Evolutionary conservation across 2,329 filamentous ascomycete species (phyloP).

Genomic region (Epichloe typhina): DNA sequence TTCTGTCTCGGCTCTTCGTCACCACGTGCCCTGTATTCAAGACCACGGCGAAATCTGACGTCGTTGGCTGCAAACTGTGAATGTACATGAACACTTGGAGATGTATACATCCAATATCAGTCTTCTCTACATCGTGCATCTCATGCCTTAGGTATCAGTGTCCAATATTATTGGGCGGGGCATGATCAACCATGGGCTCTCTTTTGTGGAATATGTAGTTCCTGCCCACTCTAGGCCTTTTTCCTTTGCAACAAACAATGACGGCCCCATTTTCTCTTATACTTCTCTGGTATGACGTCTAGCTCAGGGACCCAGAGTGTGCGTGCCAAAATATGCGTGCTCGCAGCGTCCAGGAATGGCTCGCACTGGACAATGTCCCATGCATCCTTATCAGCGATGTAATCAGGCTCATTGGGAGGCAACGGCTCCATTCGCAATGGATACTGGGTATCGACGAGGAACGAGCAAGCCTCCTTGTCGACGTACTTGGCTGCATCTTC

Average conservation of each 20-base stretch:
- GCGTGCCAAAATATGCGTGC: constrained; percentile 60
- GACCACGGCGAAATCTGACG: no score
- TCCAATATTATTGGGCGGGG: no score
- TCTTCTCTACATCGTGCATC: no score
- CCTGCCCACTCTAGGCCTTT: not conserved
- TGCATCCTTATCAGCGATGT: constrained; percentile 54
- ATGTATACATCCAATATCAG: no score
- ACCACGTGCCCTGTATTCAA: no score
- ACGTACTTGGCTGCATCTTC: constrained; percentile 83
- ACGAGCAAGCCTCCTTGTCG: constrained; percentile 61
- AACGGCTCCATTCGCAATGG: constrained; percentile 35
- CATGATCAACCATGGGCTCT: no score
- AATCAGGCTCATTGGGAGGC: constrained; percentile 66
- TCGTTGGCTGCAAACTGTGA: no score
- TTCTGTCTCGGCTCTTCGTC: no score
- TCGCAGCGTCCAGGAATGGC: constrained; percentile 66
- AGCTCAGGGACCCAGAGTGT: constrained; percentile 71
- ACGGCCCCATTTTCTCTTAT: constrained; percentile 67
- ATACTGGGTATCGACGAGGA: constrained; percentile 79
- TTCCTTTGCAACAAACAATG: constrained; percentile 67
- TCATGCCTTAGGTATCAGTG: no score
- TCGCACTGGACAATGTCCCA: constrained; percentile 72
- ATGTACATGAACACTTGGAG: no score
- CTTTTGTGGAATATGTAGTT: no score
- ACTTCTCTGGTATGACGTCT: constrained; percentile 52